phyloP scores from a whole-genome alignment of 192 early-diverging fungal genomes.

The Podochytrium sp. region DNA sequence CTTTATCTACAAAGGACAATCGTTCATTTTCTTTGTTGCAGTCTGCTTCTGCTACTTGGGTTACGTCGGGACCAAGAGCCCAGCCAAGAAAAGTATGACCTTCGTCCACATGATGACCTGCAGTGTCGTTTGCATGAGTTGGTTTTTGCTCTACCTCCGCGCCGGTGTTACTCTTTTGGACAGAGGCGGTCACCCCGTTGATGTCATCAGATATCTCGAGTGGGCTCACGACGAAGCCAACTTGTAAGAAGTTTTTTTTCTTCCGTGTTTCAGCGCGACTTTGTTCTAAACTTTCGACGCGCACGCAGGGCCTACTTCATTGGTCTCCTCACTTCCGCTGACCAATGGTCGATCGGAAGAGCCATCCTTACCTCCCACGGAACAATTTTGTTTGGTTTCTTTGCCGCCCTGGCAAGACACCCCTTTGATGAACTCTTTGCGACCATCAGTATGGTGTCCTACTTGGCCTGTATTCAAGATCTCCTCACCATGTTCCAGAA shows the following conservation, averaged over 20 bases:
- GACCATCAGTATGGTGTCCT: neutral
- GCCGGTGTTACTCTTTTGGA: slow-evolving; percentile 23
- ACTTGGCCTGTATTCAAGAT: slow-evolving; percentile 4
- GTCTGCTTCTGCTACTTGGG: slow-evolving; percentile 27
- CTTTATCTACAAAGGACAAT: slow-evolving; percentile 26
- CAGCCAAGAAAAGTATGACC: slow-evolving; percentile 24
- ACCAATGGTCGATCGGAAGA: neutral
- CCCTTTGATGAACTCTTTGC: slow-evolving; percentile 35
- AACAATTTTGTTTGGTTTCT: slow-evolving; percentile 20
- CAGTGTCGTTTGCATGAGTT: slow-evolving; percentile 20
- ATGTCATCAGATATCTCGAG: slow-evolving; percentile 29
- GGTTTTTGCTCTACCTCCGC: slow-evolving; percentile 27
- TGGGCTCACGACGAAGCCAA: slow-evolving; percentile 33
- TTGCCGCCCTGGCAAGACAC: slow-evolving; percentile 22
- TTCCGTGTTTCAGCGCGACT: neutral
- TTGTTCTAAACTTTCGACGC: neutral
- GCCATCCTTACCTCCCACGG: slow-evolving; percentile 11
- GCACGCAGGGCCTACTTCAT: slow-evolving; percentile 29
- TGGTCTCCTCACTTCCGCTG: slow-evolving; percentile 23
- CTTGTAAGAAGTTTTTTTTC: slow-evolving; percentile 4
- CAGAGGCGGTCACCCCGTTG: slow-evolving; percentile 11
- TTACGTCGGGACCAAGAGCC: slow-evolving; percentile 22
- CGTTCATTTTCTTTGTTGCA: slow-evolving; percentile 31
- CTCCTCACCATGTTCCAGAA: slow-evolving; percentile 27
- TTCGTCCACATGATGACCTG: slow-evolving; percentile 8